Percentiles rank a stretch among this genome's conserved stretches.
Evolutionary conservation across 2,329 filamentous ascomycete species (phyloP).

Genomic region (Pseudopyrenochaeta lycopersici): DNA sequence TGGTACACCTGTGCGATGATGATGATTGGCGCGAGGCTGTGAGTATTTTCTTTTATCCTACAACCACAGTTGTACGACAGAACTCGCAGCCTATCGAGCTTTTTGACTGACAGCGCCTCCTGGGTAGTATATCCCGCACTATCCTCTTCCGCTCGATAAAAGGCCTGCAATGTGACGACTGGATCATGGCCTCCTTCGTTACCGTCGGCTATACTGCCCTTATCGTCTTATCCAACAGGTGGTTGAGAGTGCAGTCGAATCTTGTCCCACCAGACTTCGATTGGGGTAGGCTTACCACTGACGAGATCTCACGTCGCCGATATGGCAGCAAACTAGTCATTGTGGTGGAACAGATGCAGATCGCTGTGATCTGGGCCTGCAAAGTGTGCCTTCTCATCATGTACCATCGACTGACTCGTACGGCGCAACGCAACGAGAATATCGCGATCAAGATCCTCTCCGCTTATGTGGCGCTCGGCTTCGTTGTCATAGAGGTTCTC

Average conservation of each 20-base stretch:
- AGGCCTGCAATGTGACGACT: conserved; percentile 65
- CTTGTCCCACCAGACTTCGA: conserved; percentile 57
- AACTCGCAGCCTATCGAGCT: conserved; percentile 1
- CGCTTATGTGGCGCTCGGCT: conserved; percentile 58
- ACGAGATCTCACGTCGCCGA: conserved; percentile 45
- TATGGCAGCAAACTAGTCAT: conserved; percentile 60
- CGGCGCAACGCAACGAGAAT: conserved; percentile 36
- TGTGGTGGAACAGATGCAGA: conserved; percentile 62
- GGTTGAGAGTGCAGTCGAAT: conserved; percentile 52
- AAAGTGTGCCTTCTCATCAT: conserved; percentile 65
- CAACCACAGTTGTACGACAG: neutral
- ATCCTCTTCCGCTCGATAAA: conserved; percentile 58
- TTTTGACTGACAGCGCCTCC: conserved; percentile 4
- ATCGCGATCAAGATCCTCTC: conserved; percentile 55
- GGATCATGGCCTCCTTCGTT: conserved; percentile 62
- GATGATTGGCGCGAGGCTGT: conserved; percentile 55
- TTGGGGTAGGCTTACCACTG: conserved; percentile 49
- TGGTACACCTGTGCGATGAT: conserved; percentile 55
- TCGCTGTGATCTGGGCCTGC: conserved; percentile 61
- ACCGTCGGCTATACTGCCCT: conserved; percentile 60
- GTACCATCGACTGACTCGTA: conserved; percentile 60
- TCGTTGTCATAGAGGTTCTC: conserved; percentile 58
- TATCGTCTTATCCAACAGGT: conserved; percentile 58
- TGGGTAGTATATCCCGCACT: conserved; percentile 52
- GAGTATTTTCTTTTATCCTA: conserved; percentile 22